Conservation (phyloP, 2,329 filamentous ascomycete genomes). For the Alternaria sp. region DNA sequence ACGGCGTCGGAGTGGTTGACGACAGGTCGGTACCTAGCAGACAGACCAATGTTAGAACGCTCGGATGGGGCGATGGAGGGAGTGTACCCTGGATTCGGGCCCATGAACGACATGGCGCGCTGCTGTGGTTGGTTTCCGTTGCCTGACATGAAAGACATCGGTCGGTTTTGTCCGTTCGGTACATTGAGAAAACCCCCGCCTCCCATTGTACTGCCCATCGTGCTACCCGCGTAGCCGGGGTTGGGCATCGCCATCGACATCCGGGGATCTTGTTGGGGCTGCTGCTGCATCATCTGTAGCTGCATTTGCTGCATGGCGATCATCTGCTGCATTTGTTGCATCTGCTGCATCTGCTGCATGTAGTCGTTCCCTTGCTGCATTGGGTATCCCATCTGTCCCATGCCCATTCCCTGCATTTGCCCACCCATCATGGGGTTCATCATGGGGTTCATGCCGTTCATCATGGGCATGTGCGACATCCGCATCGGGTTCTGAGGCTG, state of each 20-base stretch:
- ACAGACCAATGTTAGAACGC: conserved; percentile 89
- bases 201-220: conserved; percentile 29
- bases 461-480: conserved; percentile 39
- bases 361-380: conserved; percentile 73
- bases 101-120: conserved; percentile 40
- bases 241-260: conserved; percentile 34
- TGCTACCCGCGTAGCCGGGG: conserved; percentile 26
- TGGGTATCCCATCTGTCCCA: conserved; percentile 56
- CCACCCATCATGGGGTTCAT: conserved; percentile 35
- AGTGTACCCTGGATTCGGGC: conserved; percentile 66
- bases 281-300: conserved; percentile 63
- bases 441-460: conserved; percentile 28
- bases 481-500: conserved; percentile 30
- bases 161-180: conserved; percentile 47
- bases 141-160: conserved; percentile 55
- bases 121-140: conserved; percentile 56
- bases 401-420: conserved; percentile 38
- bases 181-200: conserved; percentile 38
- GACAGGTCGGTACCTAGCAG: conserved; percentile 89
- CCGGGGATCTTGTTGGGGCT: conserved; percentile 34
- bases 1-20: conserved; percentile 55
- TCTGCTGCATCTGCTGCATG: conserved; percentile 97
- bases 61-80: conserved; percentile 95
- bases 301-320: conserved; percentile 57
- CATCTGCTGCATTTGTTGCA: conserved; percentile 67